Percentiles rank a stretch among this genome's conserved stretches.
Conservation (phyloP, 106 monocot genomes). For the Amphibolis antarctica region DNA sequence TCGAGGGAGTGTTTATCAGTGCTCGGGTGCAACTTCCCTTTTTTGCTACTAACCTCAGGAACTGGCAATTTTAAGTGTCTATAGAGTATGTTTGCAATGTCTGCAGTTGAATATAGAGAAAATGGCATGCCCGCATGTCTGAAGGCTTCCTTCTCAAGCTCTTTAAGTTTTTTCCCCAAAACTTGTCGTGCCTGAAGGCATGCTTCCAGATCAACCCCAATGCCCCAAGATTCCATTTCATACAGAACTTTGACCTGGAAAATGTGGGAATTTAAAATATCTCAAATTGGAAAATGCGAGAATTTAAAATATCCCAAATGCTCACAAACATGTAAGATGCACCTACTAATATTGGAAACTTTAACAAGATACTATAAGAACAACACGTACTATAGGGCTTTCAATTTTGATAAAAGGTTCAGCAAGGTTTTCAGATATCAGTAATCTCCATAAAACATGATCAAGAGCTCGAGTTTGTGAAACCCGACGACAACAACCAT, state of each 20-base stretch:
- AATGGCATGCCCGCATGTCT: constrained; percentile 64
- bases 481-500: constrained; percentile 91
- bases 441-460: constrained; percentile 61
- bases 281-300: neutral
- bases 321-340: neutral
- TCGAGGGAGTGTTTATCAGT: constrained; percentile 80
- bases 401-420: constrained; percentile 50
- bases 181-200: constrained; percentile 64
- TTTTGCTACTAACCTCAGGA: constrained; percentile 46
- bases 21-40: constrained; percentile 88
- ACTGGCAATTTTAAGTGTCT: constrained; percentile 65
- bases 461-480: constrained; percentile 64
- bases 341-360: neutral
- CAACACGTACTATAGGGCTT: constrained; percentile 54
- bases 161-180: constrained; percentile 68
- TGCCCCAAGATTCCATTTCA: constrained; percentile 91
- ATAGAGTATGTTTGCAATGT: constrained; percentile 82
- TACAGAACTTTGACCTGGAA: constrained; percentile 74
- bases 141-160: constrained; percentile 83
- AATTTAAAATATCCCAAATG: neutral
- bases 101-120: constrained; percentile 77
- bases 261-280: neutral
- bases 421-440: constrained; percentile 60
- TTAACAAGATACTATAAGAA: neutral
- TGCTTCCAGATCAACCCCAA: constrained; percentile 86